phyloP scores from a whole-genome alignment of 2,329 filamentous ascomycete species.

The Anthostomella pinea region DNA sequence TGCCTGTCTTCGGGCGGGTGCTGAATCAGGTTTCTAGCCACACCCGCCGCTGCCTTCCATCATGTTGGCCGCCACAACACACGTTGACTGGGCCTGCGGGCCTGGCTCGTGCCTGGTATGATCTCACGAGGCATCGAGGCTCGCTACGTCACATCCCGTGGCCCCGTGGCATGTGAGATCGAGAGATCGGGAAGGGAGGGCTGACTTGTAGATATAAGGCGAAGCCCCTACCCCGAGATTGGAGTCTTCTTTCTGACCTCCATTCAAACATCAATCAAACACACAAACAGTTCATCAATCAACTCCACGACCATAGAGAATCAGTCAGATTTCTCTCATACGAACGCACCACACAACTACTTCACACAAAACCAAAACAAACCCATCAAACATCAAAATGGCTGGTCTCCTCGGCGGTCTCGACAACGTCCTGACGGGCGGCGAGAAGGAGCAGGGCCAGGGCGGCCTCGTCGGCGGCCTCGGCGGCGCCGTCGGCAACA shows the following conservation, averaged over 20 bases:
- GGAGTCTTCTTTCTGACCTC: not conserved
- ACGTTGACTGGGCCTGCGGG: slow-evolving; percentile 9
- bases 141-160: slow-evolving; percentile 16
- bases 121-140: slow-evolving; percentile 19
- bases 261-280: not conserved
- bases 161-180: slow-evolving; percentile 6
- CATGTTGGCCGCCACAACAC: slow-evolving; percentile 18
- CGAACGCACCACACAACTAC: slow-evolving; percentile 7
- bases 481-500: slow-evolving; percentile 28
- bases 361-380: slow-evolving; percentile 12
- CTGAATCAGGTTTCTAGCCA: slow-evolving; percentile 30
- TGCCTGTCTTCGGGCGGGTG: slow-evolving; percentile 6
- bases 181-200: slow-evolving; percentile 3
- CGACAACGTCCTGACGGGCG: slow-evolving; percentile 34
- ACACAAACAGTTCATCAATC: not conserved
- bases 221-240: slow-evolving; percentile 1
- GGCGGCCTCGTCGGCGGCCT: slow-evolving; percentile 33
- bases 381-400: slow-evolving; percentile 33
- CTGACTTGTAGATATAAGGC: slow-evolving; percentile 13
- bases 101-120: slow-evolving; percentile 11
- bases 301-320: not conserved
- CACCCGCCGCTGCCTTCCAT: slow-evolving; percentile 14
- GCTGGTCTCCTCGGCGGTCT: slow-evolving; percentile 33
- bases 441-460: slow-evolving; percentile 32
- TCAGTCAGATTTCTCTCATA: slow-evolving; percentile 1